A percentile compares a stretch with the other conserved stretches of the same genome.
phyloP scores from a whole-genome alignment of 805 yeast genomes.

The Monosporozyma aquatica region DNA sequence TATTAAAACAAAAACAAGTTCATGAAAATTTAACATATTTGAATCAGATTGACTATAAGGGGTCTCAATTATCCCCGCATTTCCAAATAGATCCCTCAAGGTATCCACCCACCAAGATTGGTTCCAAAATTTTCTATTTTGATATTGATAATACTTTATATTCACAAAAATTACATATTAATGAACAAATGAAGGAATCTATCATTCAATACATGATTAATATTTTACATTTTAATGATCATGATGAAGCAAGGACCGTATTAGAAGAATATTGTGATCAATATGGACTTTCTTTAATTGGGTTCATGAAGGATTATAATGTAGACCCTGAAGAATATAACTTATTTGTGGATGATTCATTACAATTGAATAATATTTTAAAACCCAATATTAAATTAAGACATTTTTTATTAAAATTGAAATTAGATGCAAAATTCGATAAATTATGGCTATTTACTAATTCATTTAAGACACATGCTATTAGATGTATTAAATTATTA shows the following conservation, averaged over 20 bases:
- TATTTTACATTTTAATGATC: constrained; percentile 48
- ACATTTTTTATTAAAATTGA: constrained; percentile 38
- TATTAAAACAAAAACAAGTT: constrained; percentile 13
- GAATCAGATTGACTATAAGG: constrained; percentile 24
- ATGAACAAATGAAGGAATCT: constrained; percentile 72
- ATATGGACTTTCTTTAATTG: constrained; percentile 87
- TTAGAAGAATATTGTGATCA: constrained; percentile 67
- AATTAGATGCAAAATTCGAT: constrained; percentile 41
- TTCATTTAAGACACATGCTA: constrained; percentile 84
- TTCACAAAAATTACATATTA: constrained; percentile 58
- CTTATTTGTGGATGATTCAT: constrained; percentile 76
- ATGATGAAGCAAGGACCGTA: constrained; percentile 53
- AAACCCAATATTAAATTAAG: constrained; percentile 49
- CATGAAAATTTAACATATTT: constrained; percentile 23
- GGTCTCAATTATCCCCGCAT: constrained; percentile 15
- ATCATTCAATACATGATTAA: constrained; percentile 72
- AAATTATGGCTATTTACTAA: constrained; percentile 86
- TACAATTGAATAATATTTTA: constrained; percentile 67
- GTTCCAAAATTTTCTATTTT: constrained; percentile 50
- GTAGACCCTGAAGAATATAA: constrained; percentile 84
- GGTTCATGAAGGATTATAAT: constrained; percentile 50
- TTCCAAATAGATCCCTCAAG: constrained; percentile 19
- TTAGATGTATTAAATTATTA: constrained; percentile 62
- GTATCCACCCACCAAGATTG: constrained; percentile 18
- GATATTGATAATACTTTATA: constrained; percentile 91